Percentiles rank a stretch among this genome's conserved stretches.
phyloP scores from a whole-genome alignment of 371 early-diverging fungal species.

The Dentiscutata heterogama region DNA sequence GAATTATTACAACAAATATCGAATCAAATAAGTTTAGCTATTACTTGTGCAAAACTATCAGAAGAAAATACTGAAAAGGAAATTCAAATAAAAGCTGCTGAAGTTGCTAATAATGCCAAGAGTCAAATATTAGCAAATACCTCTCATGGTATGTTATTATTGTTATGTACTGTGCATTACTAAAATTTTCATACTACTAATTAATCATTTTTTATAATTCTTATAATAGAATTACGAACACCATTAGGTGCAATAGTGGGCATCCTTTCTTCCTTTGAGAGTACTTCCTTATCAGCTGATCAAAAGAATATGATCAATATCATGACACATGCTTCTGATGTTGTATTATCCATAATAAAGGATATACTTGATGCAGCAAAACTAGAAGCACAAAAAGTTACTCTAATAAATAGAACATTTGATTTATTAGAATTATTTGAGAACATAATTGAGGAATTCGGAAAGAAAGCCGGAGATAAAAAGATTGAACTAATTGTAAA shows the following conservation, averaged over 20 bases:
- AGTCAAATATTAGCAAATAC: conserved; percentile 46
- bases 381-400: conserved; percentile 65
- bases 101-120: conserved; percentile 54
- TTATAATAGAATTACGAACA: conserved; percentile 50
- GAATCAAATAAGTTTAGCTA: conserved; percentile 56
- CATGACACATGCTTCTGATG: conserved; percentile 56
- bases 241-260: conserved; percentile 64
- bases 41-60: conserved; percentile 53
- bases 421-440: conserved; percentile 63
- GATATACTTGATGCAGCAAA: conserved; percentile 69
- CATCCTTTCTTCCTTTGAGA: conserved; percentile 52
- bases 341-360: conserved; percentile 62
- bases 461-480: conserved; percentile 52
- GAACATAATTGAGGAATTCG: conserved; percentile 57
- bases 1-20: conserved; percentile 55
- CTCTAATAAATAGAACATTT: conserved; percentile 55
- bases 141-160: conserved; percentile 48
- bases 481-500: conserved; percentile 51
- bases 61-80: conserved; percentile 54
- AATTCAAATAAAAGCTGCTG: conserved; percentile 46
- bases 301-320: conserved; percentile 57
- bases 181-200: neutral
- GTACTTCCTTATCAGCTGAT: conserved; percentile 54
- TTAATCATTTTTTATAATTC: neutral
- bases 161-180: neutral